Base-by-base conservation (phyloP, 306 rosid genomes). In the Arachis stenosperma region DNA sequence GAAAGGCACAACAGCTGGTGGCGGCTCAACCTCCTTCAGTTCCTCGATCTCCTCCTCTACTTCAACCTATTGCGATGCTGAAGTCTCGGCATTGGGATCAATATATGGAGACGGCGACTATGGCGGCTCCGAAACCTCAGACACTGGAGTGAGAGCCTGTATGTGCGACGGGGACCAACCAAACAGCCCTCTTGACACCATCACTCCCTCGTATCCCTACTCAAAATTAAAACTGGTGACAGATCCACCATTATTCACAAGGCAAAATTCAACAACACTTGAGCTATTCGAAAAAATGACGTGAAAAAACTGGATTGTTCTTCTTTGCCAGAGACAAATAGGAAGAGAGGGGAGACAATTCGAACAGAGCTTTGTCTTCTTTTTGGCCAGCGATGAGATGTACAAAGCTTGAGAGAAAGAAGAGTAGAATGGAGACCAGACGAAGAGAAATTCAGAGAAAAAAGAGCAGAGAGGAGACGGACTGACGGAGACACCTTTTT, bases 61-160 rank as follows among this genome's bases (percentile, higher is more conserved):
- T 76, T 95, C 99, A 43, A 95, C 77, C 61, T 85, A 96, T 75
- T 88, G 97, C 17, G 87, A 88, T 27, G 90, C 81, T 2, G 92
- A 81, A 8, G 85, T 73, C 70, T 95, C 99, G 6, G 82, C 91
- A 48, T 97, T 83, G 42, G 79, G 82, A 73, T 95, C 97, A 62
- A 91, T 44, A 56, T 88, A 95, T 59, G 99, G 99, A 50, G 99
- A 94, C 27, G 97, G 98, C 7, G 99, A 95, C 79, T 91, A 98
- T 67, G 97, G 99, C 65, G 99, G 99, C 87, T 95, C 99, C 0
- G 98, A 95, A 2, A 95, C 99, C 88, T 91, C 99, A 8, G 99
- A 91, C 3, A 95, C 99, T 53, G 99, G 99, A 67, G 99, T 95
- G 33, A 95, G 74, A 7, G 99, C 98, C 80, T 91, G 99, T 59